Evolutionary conservation across 2,329 filamentous ascomycete species (phyloP).

Genomic region (Venturia pyrina): DNA sequence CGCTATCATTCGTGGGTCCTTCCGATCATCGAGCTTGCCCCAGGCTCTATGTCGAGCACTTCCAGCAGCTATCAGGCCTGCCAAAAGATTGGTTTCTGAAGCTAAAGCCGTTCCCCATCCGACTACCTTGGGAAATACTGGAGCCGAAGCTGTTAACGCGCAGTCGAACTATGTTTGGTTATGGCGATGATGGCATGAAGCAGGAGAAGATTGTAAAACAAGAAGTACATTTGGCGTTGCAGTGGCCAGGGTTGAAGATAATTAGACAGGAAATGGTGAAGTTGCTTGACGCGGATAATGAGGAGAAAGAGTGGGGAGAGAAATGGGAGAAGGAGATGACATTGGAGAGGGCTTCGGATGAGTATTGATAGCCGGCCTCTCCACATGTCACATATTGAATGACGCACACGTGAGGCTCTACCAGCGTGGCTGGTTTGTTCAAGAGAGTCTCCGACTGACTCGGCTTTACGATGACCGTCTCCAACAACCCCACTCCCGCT

Average conservation of each 20-base stretch:
- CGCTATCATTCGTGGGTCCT: background rate
- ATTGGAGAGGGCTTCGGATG: background rate
- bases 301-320: background rate
- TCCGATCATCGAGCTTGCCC: background rate
- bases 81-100: background rate
- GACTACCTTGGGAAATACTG: background rate
- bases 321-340: background rate
- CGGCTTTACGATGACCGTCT: no score
- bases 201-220: background rate
- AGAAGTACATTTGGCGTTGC: background rate
- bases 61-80: background rate
- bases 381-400: no score
- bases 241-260: background rate
- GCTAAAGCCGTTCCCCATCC: background rate
- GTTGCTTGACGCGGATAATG: background rate
- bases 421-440: no score
- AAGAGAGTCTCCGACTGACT: no score
- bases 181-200: background rate
- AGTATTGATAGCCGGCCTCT: background rate
- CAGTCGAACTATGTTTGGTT: background rate
- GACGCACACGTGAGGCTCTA: no score
- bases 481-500: no score
- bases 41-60: background rate
- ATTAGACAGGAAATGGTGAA: background rate
- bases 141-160: background rate